Evolutionary conservation across 2,329 filamentous ascomycete genomes (phyloP).

Genomic region (Mollisiaceae sp.): DNA sequence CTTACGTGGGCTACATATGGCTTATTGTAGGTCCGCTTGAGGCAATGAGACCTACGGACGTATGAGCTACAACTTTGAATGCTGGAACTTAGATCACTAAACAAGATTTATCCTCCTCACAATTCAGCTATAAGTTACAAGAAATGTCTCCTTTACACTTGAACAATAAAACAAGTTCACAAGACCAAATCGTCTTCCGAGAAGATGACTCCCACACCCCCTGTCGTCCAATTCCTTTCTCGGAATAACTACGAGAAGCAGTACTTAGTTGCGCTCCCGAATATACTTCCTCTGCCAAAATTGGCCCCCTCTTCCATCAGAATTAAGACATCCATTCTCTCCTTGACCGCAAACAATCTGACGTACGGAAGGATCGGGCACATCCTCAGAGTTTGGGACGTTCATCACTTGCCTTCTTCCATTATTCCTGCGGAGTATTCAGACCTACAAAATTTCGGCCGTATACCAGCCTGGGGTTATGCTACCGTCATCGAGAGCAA

Average conservation of each 20-base stretch:
- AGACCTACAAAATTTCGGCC: constrained; percentile 31
- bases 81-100: no score
- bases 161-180: no score
- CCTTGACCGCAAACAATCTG: constrained; percentile 36
- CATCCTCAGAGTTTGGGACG: constrained; percentile 37
- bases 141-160: no score
- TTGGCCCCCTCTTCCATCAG: constrained; percentile 32
- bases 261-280: constrained; percentile 32
- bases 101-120: no score
- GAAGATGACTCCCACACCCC: constrained; percentile 3
- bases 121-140: no score
- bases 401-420: constrained; percentile 35
- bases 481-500: constrained; percentile 36
- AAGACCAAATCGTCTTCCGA: not conserved
- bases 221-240: constrained; percentile 35
- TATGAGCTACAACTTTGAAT: no score
- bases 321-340: constrained; percentile 31
- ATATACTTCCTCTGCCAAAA: constrained; percentile 26
- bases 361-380: constrained; percentile 34
- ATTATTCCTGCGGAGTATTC: constrained; percentile 29
- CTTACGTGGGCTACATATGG: no score
- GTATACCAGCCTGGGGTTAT: constrained; percentile 39
- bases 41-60: no score
- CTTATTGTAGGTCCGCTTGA: no score
- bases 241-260: constrained; percentile 36